Percentiles rank a stretch among this genome's conserved stretches.
Evolutionary conservation across 208 protist genomes (phyloP).

Genomic region (Acanthamoeba pearcei): DNA sequence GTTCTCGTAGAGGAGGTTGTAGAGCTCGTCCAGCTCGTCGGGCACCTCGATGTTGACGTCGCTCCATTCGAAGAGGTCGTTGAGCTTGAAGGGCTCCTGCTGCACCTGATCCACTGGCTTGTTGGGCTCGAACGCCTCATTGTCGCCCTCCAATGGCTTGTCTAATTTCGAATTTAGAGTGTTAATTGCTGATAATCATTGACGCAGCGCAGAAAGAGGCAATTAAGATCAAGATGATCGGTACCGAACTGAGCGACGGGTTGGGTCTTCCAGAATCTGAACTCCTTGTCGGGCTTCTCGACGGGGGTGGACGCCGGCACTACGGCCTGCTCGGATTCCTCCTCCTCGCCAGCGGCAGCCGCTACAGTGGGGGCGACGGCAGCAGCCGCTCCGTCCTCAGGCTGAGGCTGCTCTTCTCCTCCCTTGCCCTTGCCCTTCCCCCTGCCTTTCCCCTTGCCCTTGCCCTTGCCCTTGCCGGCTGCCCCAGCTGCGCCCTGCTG

Average conservation of each 20-base stretch:
- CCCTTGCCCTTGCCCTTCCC: neutral
- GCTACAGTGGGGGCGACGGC: neutral
- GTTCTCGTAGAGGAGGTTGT: conserved; percentile 97
- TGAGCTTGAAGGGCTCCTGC: conserved; percentile 93
- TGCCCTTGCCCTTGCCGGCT: neutral
- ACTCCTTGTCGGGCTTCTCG: conserved; percentile 26
- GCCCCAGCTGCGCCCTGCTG: neutral
- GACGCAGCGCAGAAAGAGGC: neutral
- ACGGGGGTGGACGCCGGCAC: conserved; percentile 2
- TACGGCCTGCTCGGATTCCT: neutral
- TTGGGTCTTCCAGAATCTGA: conserved; percentile 88
- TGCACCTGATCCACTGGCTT: conserved; percentile 92
- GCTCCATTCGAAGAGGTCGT: conserved; percentile 96
- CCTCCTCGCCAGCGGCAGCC: neutral
- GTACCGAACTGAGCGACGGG: conserved; percentile 80
- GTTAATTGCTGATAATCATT: conserved; percentile 5
- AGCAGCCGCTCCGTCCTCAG: neutral
- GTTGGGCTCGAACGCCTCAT: conserved; percentile 81
- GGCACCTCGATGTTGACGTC: conserved; percentile 92
- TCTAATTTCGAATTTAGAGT: neutral
- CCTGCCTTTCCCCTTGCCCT: neutral
- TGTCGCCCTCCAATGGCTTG: conserved; percentile 33
- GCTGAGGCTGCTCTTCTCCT: neutral
- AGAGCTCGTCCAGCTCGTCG: conserved; percentile 92
- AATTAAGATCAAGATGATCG: neutral